Evolutionary conservation across 352 stramenopile genomes (phyloP), one percentile per base, ranked within the genome.

Genomic region (Phytophthora parvispora): DNA sequence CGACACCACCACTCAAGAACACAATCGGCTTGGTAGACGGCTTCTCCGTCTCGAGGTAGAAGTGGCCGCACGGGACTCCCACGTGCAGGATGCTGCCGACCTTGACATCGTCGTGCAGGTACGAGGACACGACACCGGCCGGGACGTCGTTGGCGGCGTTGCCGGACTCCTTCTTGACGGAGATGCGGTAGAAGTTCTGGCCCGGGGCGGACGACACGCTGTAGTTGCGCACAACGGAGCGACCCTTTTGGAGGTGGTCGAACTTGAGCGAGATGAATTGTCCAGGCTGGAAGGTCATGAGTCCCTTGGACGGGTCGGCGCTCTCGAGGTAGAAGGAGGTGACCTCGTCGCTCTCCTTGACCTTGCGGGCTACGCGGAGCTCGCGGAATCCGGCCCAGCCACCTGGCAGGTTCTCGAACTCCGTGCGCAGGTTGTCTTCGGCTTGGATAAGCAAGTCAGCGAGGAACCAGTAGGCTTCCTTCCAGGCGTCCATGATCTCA

Each of bases 251-350:
- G 1, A 82, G 65, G 51, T 76, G 63, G 31, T 86, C 75, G 48
- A 90, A 65, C 48, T 80, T 80, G 50, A 90, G 78, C 38, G 76
- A 82, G 7, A 87, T 55, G 71, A 90, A 92, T 68, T 90, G 84
- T 13, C 84, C 81, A 9, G 84, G 74, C 24, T 78, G 29, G 68
- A 89, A 91, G 1, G 65, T 67, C 49, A 92, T 69, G 36, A 83
- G 64, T 2, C 32, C n/a, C 48, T 75, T 74, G 3, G 47, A 36
- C 24, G 62, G 57, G 18, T 90, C 81, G 27, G 60, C 65, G 18
- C 77, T 77, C 48, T 77, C 74, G 10, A 93, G 72, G 61, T 89
- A 79, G 49, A 91, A 91, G 34, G 80, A 87, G 29, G 78, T 79
- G 55, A 83, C 77, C 55, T 91, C 85, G 43, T 70, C 42, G 27